These are phyloP conservation scores for Fusarium haematococcum DNA, from an alignment of 2,329 filamentous ascomycete genomes.

Conservation along the genomic window DNA sequence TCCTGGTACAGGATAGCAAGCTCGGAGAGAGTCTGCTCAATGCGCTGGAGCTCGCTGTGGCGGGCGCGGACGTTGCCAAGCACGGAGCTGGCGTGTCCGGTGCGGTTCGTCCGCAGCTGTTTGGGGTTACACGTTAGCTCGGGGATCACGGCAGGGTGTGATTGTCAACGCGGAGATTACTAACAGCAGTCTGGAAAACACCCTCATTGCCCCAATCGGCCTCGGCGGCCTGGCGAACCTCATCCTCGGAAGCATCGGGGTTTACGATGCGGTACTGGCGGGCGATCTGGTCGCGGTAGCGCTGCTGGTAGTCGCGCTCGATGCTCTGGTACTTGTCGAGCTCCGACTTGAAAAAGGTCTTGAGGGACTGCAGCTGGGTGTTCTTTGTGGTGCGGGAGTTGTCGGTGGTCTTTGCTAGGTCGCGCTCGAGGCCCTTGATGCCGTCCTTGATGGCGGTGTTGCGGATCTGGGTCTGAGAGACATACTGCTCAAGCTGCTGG, in stretches of 20 bases:
- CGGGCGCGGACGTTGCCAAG: conserved; percentile 84
- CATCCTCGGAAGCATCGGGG: conserved; percentile 79
- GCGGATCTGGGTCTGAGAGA: conserved; percentile 76
- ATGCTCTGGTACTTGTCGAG: conserved; percentile 77
- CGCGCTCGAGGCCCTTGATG: conserved; percentile 80
- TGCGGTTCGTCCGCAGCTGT: conserved; percentile 80
- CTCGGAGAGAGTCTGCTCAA: conserved; percentile 80
- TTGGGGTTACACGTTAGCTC: conserved; percentile 26
- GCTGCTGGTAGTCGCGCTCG: conserved; percentile 76
- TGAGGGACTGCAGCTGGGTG: conserved; percentile 76
- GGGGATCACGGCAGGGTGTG: background rate
- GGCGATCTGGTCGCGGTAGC: conserved; percentile 82
- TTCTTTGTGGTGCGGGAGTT: conserved; percentile 74
- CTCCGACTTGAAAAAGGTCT: conserved; percentile 78
- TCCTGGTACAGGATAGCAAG: conserved; percentile 78
- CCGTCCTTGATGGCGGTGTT: conserved; percentile 83
- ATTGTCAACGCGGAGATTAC: conserved; percentile 47
- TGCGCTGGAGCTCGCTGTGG: conserved; percentile 85
- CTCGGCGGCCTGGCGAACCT: conserved; percentile 76
- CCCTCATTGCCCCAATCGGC: conserved; percentile 82
- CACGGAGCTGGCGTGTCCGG: conserved; percentile 77
- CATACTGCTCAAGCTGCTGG: conserved; percentile 73
- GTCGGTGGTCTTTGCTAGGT: conserved; percentile 73
- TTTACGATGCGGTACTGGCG: conserved; percentile 86
- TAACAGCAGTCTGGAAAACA: conserved; percentile 84